Conservation (phyloP, 2,329 filamentous ascomycete genomes). For the Dichotomopilus funicola region DNA sequence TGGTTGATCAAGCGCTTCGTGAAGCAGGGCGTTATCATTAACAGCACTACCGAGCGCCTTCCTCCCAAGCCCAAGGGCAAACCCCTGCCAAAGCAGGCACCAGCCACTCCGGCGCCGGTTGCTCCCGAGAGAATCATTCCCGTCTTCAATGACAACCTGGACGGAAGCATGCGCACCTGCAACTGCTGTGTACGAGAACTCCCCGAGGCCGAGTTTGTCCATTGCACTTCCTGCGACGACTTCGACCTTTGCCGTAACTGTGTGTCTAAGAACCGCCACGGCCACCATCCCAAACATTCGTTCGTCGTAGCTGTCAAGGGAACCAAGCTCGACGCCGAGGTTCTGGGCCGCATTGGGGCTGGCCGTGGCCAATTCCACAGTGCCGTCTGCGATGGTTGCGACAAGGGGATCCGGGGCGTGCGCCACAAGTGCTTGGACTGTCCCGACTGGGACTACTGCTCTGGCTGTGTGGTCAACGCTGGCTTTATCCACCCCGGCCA, state of each 20-base stretch:
- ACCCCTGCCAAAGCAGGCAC: conserved; percentile 14
- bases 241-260: conserved; percentile 87
- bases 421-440: conserved; percentile 96
- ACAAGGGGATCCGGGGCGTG: conserved; percentile 77
- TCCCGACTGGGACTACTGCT: conserved; percentile 96
- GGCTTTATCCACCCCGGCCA: conserved; percentile 69
- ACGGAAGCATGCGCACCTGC: conserved; percentile 57
- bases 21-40: conserved; percentile 69
- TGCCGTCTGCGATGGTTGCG: conserved; percentile 91
- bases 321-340: conserved; percentile 52
- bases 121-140: conserved; percentile 20
- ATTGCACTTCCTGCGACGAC: conserved; percentile 78
- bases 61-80: conserved; percentile 50
- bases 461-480: conserved; percentile 63
- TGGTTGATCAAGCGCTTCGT: conserved; percentile 93
- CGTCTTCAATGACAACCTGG: conserved; percentile 21
- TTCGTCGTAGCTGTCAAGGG: conserved; percentile 65
- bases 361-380: conserved; percentile 78
- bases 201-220: conserved; percentile 72
- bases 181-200: conserved; percentile 62
- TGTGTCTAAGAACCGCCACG: conserved; percentile 69
- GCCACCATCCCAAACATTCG: conserved; percentile 81
- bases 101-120: neutral
- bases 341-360: conserved; percentile 63
- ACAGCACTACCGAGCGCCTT: conserved; percentile 78